These are phyloP conservation scores for Barnettozyma hawaiiensis DNA, from an alignment of 1,139 yeast species.

Conservation along the genomic window DNA sequence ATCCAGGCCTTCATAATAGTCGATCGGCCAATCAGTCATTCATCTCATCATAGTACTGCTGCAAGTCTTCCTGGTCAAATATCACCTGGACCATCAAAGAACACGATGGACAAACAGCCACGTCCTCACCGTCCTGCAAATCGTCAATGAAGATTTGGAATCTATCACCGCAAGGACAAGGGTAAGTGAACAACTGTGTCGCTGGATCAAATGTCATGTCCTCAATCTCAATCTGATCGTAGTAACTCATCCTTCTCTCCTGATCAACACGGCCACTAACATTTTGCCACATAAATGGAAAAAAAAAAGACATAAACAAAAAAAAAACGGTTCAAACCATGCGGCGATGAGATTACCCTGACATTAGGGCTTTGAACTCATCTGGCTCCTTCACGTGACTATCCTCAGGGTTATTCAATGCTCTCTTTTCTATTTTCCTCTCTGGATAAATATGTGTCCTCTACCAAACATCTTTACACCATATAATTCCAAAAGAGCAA, in stretches of 20 bases:
- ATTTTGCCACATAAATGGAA: neutral
- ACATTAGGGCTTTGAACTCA: neutral
- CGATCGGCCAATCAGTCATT: slow-evolving; percentile 12
- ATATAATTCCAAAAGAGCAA: neutral
- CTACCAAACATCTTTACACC: neutral
- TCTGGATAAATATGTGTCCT: neutral
- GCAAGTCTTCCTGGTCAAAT: slow-evolving; percentile 57
- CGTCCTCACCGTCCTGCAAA: slow-evolving; percentile 82
- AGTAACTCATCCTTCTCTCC: slow-evolving; percentile 41
- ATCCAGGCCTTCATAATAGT: too few species aligned
- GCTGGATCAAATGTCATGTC: slow-evolving; percentile 87
- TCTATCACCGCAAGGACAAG: slow-evolving; percentile 97
- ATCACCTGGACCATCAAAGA: slow-evolving; percentile 89
- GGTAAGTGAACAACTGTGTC: slow-evolving; percentile 80
- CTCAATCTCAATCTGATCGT: slow-evolving; percentile 95
- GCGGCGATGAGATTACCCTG: neutral
- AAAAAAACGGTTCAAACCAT: too few species aligned
- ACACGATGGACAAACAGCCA: slow-evolving; percentile 96
- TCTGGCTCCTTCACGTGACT: neutral
- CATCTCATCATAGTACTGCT: slow-evolving; percentile 37
- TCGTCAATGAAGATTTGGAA: slow-evolving; percentile 87
- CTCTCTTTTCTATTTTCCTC: neutral
- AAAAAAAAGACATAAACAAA: neutral
- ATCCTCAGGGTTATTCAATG: neutral
- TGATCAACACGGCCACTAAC: neutral